Base-by-base conservation (phyloP, 2,329 filamentous ascomycete species). In the Sphaceloma murrayae region DNA sequence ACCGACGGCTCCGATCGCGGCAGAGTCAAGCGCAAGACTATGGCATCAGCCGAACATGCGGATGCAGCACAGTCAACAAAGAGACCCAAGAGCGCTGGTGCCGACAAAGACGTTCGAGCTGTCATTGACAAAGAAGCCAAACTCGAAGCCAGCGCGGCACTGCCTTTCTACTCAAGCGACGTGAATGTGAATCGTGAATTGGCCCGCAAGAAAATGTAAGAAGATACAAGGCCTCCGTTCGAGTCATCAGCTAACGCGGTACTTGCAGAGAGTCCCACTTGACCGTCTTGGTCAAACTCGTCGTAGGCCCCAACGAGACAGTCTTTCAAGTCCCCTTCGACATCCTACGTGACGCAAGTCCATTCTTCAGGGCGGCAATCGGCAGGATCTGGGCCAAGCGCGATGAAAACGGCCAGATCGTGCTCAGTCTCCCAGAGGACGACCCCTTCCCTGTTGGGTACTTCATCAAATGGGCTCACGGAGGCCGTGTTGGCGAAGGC, bases 391-490 rank as follows among this genome's bases (percentile, higher is more conserved):
- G 36, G 36, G 36, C 36, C 13, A 7, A 11, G 4, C 36, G 24
- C 6, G 36, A 29, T n/a, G 24, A 40, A 16, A 40, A 22, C 16
- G 36, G 36, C 2, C 1, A 26, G 11, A 11, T 40, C 24, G 26
- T 22, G 11, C 11, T 40, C 21, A 19, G 30, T 11, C 36, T 40
- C 3, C 36, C 36, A 3, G 36, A 40, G 7, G 30, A 26, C 24
- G 36, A 40, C 36, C 26, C 16, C 13, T 40, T 40, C 36, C n/a
- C 22, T 5, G 36, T 40, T 14, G 21, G 36, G 19, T 40, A 29
- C 24, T 40, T 40, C 36, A 40, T 40, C 19, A 16, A 10, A 16
- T 40, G 36, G 36, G 24, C 26, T n/a, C 36, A 40, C n/a, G 36
- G 36, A 13, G 19, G 19, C 22, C 22, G 26, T 16, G n/a, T 40